Conservation (phyloP, 139 green algal genomes). For the Tetraselmis chui region DNA sequence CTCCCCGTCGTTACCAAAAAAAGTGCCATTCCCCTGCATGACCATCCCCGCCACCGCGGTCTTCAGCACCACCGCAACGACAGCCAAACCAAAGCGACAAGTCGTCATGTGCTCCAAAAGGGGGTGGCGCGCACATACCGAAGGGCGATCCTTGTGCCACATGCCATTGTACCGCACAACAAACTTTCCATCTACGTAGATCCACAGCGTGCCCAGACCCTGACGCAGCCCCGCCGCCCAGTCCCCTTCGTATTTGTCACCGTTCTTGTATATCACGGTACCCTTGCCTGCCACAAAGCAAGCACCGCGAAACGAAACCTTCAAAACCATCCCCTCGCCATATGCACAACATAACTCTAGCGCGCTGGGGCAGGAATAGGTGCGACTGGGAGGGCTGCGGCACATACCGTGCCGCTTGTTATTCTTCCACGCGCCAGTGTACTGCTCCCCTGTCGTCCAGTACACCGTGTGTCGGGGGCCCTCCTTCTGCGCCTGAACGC, state of each 20-base stretch:
- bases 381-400: not conserved
- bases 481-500: conserved; percentile 52
- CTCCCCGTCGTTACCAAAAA: not conserved
- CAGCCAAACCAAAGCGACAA: too few relatives aligned
- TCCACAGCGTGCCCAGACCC: conserved; percentile 50
- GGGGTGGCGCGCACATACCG: conserved; percentile 32
- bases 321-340: not conserved
- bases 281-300: conserved; percentile 11
- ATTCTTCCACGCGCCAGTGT: conserved; percentile 51
- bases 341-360: not conserved
- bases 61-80: not conserved
- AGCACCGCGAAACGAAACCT: not conserved
- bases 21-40: conserved; percentile 32
- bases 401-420: conserved; percentile 54
- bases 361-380: not conserved
- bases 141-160: conserved; percentile 45
- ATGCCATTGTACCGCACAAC: conserved; percentile 53
- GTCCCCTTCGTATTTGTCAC: conserved; percentile 37
- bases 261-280: conserved; percentile 20
- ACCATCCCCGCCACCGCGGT: not conserved
- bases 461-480: conserved; percentile 49
- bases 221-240: conserved; percentile 16
- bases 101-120: too few relatives aligned
- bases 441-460: conserved; percentile 42
- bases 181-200: conserved; percentile 48